phyloP scores from a whole-genome alignment of 176 grass and related monocot genomes.

The Musa itinerans region DNA sequence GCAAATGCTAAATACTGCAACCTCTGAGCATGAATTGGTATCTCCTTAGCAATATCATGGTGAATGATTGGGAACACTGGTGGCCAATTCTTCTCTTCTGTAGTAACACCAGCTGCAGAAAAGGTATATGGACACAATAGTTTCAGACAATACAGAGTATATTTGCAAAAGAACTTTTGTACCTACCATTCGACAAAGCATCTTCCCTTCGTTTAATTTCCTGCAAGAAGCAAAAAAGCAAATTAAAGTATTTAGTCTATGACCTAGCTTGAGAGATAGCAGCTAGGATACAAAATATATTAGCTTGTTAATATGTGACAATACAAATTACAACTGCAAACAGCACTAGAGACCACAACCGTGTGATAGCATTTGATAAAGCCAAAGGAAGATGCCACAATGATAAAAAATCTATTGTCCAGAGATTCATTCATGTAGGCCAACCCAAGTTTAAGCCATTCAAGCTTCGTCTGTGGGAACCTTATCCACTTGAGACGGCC shows the following conservation, averaged over 20 bases:
- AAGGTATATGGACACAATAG: background rate
- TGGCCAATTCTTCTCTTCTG: conserved; percentile 83
- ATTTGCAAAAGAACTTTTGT: background rate
- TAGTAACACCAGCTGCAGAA: conserved; percentile 45
- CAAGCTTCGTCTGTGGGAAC: background rate
- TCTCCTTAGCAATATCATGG: conserved; percentile 86
- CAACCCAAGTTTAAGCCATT: background rate
- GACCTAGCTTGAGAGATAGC: background rate
- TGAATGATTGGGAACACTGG: conserved; percentile 84
- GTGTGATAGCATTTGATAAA: background rate
- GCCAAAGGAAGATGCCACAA: background rate
- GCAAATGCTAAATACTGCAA: conserved; percentile 86
- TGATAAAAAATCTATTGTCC: background rate
- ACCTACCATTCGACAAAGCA: conserved; percentile 49
- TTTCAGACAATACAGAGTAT: background rate
- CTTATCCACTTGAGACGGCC: too few relatives aligned
- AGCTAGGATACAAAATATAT: too few relatives aligned
- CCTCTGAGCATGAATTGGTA: conserved; percentile 70
- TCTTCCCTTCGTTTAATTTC: conserved; percentile 76
- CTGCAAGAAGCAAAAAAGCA: conserved; percentile 31
- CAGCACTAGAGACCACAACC: background rate
- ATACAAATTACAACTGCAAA: background rate
- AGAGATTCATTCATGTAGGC: background rate
- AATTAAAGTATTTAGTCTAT: background rate
- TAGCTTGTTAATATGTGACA: too few relatives aligned